These are phyloP conservation scores for Vitis hybrid DNA, from an alignment of 177 flowering plant genomes.

Conservation along the genomic window DNA sequence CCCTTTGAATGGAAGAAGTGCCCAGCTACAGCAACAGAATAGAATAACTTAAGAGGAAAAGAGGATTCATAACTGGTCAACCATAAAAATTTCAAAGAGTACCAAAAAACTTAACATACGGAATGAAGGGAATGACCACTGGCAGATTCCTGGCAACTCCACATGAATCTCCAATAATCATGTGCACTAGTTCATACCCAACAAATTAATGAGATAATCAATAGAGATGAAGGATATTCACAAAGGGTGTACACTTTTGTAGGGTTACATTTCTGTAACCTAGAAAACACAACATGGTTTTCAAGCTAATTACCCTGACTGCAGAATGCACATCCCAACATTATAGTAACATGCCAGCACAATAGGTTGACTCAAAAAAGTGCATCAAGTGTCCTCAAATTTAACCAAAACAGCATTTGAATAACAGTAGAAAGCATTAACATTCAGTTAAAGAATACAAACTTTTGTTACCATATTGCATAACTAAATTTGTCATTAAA, in stretches of 20 bases:
- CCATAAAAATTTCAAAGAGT: not conserved
- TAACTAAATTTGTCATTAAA: constrained; percentile 9
- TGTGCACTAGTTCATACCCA: not conserved
- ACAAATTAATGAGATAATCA: not conserved
- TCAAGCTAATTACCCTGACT: not conserved
- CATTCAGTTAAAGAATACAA: not conserved
- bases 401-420: not conserved
- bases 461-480: not conserved
- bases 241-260: not conserved
- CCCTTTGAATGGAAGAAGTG: too few relatives aligned
- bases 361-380: not conserved
- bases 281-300: not conserved
- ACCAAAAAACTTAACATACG: not conserved
- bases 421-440: not conserved
- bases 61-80: not conserved
- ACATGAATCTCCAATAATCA: not conserved
- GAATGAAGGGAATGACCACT: not conserved
- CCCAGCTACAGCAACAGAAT: too few relatives aligned
- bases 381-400: not conserved
- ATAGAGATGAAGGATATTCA: not conserved
- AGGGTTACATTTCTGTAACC: not conserved
- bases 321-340: not conserved
- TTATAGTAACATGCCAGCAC: not conserved
- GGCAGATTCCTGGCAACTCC: not conserved
- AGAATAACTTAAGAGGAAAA: too few relatives aligned